Percentiles rank a stretch among this genome's conserved stretches.
These are phyloP conservation scores for Dactylellina parvicollis DNA, from an alignment of 2,329 filamentous ascomycete genomes.

Conservation along the genomic window DNA sequence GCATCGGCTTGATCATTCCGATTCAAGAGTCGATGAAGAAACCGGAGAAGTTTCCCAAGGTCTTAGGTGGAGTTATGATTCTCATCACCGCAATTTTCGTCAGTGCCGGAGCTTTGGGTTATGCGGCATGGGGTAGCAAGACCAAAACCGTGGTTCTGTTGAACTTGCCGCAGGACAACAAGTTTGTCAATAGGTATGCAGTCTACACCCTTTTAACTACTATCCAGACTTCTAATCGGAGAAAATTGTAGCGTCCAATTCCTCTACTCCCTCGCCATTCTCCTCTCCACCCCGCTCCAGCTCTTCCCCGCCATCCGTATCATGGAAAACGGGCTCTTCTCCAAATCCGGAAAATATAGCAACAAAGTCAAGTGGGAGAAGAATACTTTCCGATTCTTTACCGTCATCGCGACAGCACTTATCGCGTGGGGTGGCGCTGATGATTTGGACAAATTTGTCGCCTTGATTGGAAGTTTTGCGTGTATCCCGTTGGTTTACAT, in stretches of 20 bases:
- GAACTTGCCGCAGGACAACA: conserved; percentile 94
- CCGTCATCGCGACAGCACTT: conserved; percentile 84
- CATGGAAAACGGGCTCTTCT: conserved; percentile 89
- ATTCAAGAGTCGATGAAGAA: conserved; percentile 97
- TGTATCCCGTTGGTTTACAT: conserved; percentile 97
- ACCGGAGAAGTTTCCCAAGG: conserved; percentile 86
- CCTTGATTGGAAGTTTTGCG: conserved; percentile 94
- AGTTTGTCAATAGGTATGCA: conserved; percentile 79
- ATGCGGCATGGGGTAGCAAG: conserved; percentile 92
- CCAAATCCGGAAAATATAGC: conserved; percentile 81
- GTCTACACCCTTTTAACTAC: too few species aligned
- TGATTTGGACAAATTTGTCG: conserved; percentile 96
- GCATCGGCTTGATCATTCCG: conserved; percentile 95
- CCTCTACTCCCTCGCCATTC: conserved; percentile 95
- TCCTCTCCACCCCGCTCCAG: conserved; percentile 92
- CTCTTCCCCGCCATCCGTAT: conserved; percentile 98
- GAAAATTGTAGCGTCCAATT: conserved; percentile 81
- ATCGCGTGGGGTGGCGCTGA: conserved; percentile 93
- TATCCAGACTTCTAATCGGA: too few species aligned
- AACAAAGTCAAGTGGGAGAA: conserved; percentile 99
- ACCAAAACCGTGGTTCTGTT: conserved; percentile 97
- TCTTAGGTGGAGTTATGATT: conserved; percentile 90
- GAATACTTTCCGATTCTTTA: conserved; percentile 93
- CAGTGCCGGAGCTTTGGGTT: conserved; percentile 89
- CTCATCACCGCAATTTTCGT: conserved; percentile 92